Conservation (phyloP, 768 basidiomycete species). For the Kwoniella europaea region DNA sequence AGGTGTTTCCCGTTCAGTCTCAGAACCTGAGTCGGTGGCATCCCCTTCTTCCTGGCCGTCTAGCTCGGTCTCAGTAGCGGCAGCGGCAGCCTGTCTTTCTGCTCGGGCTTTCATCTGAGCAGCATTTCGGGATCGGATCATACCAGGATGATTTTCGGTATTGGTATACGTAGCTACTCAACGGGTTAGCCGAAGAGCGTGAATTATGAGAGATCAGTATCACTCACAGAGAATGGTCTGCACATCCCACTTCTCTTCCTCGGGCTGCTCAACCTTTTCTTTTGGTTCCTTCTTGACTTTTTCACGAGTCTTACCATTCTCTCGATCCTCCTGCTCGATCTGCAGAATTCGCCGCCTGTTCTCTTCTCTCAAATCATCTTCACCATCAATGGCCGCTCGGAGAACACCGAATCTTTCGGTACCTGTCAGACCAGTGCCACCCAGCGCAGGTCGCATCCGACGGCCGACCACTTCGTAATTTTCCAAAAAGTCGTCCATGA, state of each 20-base stretch:
- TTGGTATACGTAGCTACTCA: slow-evolving; percentile 88
- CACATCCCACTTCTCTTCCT: slow-evolving; percentile 83
- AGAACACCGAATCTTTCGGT: slow-evolving; percentile 80
- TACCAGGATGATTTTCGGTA: slow-evolving; percentile 90
- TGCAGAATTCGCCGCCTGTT: slow-evolving; percentile 55
- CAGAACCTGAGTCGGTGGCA: slow-evolving; percentile 47
- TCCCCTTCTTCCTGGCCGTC: slow-evolving; percentile 47
- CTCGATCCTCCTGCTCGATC: slow-evolving; percentile 62
- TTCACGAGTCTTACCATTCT: slow-evolving; percentile 61
- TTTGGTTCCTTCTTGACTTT: slow-evolving; percentile 58
- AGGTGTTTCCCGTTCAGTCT: slow-evolving; percentile 55
- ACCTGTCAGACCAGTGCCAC: slow-evolving; percentile 68
- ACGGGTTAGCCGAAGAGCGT: neutral
- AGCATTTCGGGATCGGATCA: slow-evolving; percentile 72
- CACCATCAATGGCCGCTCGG: slow-evolving; percentile 72
- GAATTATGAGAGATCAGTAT: neutral
- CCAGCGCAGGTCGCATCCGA: slow-evolving; percentile 75
- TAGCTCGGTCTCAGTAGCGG: slow-evolving; percentile 72
- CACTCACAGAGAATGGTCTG: slow-evolving; percentile 89
- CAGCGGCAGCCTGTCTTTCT: slow-evolving; percentile 56
- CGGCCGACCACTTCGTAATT: slow-evolving; percentile 86
- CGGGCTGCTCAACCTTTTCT: slow-evolving; percentile 63
- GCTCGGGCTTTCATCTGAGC: slow-evolving; percentile 55
- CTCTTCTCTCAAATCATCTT: slow-evolving; percentile 45
- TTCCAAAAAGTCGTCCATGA: slow-evolving; percentile 91